These are phyloP conservation scores for Leersia perrieri DNA, from an alignment of 176 grass and related monocot genomes.

Conservation along the genomic window DNA sequence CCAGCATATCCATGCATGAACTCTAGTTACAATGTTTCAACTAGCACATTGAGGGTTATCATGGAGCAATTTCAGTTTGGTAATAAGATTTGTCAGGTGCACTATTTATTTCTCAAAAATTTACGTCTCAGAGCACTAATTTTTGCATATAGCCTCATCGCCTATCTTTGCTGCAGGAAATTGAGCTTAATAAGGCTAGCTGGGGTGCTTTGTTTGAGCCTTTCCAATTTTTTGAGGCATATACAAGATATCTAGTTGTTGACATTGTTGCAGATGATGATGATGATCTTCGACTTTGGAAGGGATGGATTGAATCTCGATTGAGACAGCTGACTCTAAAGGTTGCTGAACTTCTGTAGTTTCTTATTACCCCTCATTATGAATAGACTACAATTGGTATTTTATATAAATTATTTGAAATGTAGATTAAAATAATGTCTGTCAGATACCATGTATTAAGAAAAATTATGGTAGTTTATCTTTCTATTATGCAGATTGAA, in stretches of 20 bases:
- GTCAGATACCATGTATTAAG: slow-evolving; percentile 3
- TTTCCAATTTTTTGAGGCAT: slow-evolving; percentile 81
- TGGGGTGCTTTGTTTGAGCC: slow-evolving; percentile 84
- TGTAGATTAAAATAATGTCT: slow-evolving; percentile 5
- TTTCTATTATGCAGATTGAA: slow-evolving; percentile 73
- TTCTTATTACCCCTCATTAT: not conserved
- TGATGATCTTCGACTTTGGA: slow-evolving; percentile 92
- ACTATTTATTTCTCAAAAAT: slow-evolving; percentile 15
- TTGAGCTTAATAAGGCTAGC: slow-evolving; percentile 80
- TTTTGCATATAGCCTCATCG: slow-evolving; percentile 18
- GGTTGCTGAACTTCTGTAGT: slow-evolving; percentile 35
- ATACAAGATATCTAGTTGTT: slow-evolving; percentile 84
- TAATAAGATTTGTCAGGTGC: slow-evolving; percentile 81
- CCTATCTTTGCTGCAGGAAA: slow-evolving; percentile 53
- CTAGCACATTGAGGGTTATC: slow-evolving; percentile 80
- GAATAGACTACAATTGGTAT: slow-evolving; percentile 3
- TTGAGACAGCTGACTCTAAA: slow-evolving; percentile 92
- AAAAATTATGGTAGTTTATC: slow-evolving; percentile 18
- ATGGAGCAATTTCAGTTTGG: slow-evolving; percentile 81
- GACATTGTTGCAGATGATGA: slow-evolving; percentile 75
- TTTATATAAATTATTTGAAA: not conserved
- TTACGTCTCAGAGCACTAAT: slow-evolving; percentile 6
- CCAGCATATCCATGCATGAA: slow-evolving; percentile 99
- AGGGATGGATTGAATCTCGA: slow-evolving; percentile 91
- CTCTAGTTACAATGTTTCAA: slow-evolving; percentile 95